Evolutionary conservation across 805 yeast species (phyloP), one percentile per base, ranked within the genome.

Genomic region (Hanseniaspora valbyensis): DNA sequence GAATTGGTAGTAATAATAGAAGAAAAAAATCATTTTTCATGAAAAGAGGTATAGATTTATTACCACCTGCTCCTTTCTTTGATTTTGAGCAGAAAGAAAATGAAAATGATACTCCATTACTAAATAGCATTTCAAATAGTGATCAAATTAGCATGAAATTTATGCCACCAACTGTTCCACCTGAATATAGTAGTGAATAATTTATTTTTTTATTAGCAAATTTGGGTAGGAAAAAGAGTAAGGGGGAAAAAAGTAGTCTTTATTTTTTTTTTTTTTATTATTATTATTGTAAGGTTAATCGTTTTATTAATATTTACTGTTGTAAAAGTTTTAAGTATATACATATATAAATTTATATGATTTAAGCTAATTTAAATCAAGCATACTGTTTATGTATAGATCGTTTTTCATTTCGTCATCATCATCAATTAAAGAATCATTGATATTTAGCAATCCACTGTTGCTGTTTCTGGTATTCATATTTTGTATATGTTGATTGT

Each of bases 81-180:
- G 68, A 65, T 42, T 66, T 57, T 46, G 61, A 65, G 32, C 58
- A 62, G 5, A 60, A 63, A 14, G 2, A 62, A 62, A 3, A 51
- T 44, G 13, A 44, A 49, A 19, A 39, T 21, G 12, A 39, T 41
- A 12, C 16, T 32, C n/a, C 7, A 45, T 4, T 37, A 25, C 16
- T 51, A 2, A 44, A 44, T 9, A 19, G 29, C 9, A 50, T n/a
- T 25, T 32, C 37, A 4, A 37, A 46, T 24, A 54, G 54, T 24
- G 71, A 69, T 51, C 61, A 63, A 26, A 64, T 65, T 34, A 63
- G 64, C 8, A 46, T 69, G 49, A 56, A 62, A 40, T 58, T 66
- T 9, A 55, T 67, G 32, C 65, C 70, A 2, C 61, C 65, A n/a
- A 29, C 34, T 14, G 65, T 66, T 13, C 73, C 73, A 2, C 73